Base-by-base conservation (phyloP, 352 stramenopile species). In the Globisporangium paddicum region DNA sequence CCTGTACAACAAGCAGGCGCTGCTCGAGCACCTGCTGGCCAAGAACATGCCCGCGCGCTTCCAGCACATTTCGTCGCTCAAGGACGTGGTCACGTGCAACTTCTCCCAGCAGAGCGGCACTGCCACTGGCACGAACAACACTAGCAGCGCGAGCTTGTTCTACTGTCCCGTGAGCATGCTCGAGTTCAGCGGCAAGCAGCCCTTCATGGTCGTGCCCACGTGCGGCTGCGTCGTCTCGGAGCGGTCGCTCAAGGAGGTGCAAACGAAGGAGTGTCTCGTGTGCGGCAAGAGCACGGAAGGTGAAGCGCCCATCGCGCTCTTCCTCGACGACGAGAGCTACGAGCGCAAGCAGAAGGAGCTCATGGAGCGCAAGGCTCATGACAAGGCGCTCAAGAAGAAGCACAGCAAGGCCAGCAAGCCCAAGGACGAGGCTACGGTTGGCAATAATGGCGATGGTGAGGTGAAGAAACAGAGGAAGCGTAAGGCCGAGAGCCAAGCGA, bases 1-100 rank as follows among this genome's bases (percentile, higher is more conserved):
- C 67, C 64, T 98, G 11, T 97, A 93, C 74, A 98, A 97, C 69
- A 98, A 98, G 73, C 84, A 96, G 59, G 75, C 78, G 44, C 60
- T 97, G 58, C 65, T 97, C 13, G 76, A 91, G 66, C 77, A 80
- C 21, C 55, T 97, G 41, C 68, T 97, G 48, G 85, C 92, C 5
- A 79, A 83, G 42, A 80, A 82, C 46, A 68, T 97, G 45, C 81
- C 89, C 2, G 68, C 82, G 44, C 60, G 69, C 19, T 93, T 96
- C 60, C 59, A 69, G 32, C 84, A 96, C 74, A 83, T 97, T 46
- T 71, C 82, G 44, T 91, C 83, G 25, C 71, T 97, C 19, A 96
- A 96, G 56, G 90, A 97, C 62, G 73, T 96, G 21, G 77, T 95
- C 11, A 81, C 76, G n/a, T 96, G 89, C 58, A 68, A 55, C 41